A percentile compares a stretch with the other conserved stretches of the same genome.
Evolutionary conservation across 495 filamentous ascomycete species (phyloP).

Genomic region (Aspergillus egyptiacus): DNA sequence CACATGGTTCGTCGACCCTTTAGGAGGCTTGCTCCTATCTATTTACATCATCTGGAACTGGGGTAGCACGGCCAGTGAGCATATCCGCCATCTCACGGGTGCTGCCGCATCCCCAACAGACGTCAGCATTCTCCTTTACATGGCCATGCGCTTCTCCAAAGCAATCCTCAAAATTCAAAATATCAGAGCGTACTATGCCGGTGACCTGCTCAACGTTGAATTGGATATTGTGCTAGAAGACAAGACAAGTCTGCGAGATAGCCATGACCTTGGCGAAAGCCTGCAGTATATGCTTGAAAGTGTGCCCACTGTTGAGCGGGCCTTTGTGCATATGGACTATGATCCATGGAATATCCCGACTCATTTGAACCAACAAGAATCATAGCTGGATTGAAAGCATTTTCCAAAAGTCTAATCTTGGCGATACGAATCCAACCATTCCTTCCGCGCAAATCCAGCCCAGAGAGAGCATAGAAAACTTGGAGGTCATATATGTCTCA

Average conservation of each 20-base stretch:
- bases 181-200: constrained; percentile 80
- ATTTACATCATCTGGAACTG: constrained; percentile 82
- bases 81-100: constrained; percentile 79
- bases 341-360: constrained; percentile 73
- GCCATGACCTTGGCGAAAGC: constrained; percentile 83
- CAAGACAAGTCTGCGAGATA: constrained; percentile 70
- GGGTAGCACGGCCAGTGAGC: constrained; percentile 65
- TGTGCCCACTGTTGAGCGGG: constrained; percentile 66
- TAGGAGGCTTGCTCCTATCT: constrained; percentile 77
- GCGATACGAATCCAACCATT: too few species aligned
- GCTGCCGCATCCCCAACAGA: constrained; percentile 74
- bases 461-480: too few species aligned
- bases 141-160: constrained; percentile 90
- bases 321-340: constrained; percentile 81
- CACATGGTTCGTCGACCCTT: constrained; percentile 80
- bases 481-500: too few species aligned
- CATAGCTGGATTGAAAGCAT: too few species aligned
- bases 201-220: constrained; percentile 86
- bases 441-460: too few species aligned
- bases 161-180: constrained; percentile 85
- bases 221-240: constrained; percentile 79
- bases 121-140: constrained; percentile 79
- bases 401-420: too few species aligned
- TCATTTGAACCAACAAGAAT: constrained; percentile 65
- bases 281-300: constrained; percentile 88